Base-by-base conservation (phyloP, 257 asterid genomes). In the Fraxinus cuspidata region DNA sequence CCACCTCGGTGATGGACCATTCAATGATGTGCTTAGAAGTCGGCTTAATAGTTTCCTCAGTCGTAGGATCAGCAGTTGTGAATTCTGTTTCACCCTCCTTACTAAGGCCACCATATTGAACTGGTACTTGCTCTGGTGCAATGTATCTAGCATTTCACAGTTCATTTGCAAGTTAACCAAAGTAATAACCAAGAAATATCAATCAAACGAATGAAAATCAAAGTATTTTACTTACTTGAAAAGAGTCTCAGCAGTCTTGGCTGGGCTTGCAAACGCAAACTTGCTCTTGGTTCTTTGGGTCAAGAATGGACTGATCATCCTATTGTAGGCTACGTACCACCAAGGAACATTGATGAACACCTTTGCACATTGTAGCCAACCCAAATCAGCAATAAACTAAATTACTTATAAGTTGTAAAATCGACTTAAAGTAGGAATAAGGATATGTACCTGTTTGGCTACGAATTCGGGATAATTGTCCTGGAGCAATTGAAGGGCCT, bases 401-500 rank as follows among this genome's bases (percentile, higher is more conserved):
- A 69, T 11, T 11, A 74, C 65, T 71, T 3, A 29, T 7, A 64
- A 18, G 70, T 28, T 9, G 40, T 18, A 40, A 13, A 74, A 5
- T 23, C 23, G 19, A n/a, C 27, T 56, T 40, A 10, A 40, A 13
- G 15, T 40, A 40, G 47, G 47, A 40, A 40, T 58, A 25, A 51
- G 38, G 5, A 11, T 27, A 72, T 32, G 7, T 80, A 95, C 99
- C 99, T 95, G 99, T 44, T 44, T 44, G 53, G n/a, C 18, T 13
- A 44, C 53, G 16, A 44, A 44, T 44, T 44, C 53, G 0, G 53
- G 53, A 44, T 44, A 44, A 44, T 44, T 44, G 53, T 44, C 53
- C 19, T 44, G 53, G 19, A 44, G 53, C 18, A 44, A 13, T 44
- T 44, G 53, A 15, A 44, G 53, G n/a, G 53, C 53, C n/a, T 44